A percentile compares a stretch with the other conserved stretches of the same genome.
Conservation (phyloP, 2,329 filamentous ascomycete genomes). For the Ceratocystis lukuohia region DNA sequence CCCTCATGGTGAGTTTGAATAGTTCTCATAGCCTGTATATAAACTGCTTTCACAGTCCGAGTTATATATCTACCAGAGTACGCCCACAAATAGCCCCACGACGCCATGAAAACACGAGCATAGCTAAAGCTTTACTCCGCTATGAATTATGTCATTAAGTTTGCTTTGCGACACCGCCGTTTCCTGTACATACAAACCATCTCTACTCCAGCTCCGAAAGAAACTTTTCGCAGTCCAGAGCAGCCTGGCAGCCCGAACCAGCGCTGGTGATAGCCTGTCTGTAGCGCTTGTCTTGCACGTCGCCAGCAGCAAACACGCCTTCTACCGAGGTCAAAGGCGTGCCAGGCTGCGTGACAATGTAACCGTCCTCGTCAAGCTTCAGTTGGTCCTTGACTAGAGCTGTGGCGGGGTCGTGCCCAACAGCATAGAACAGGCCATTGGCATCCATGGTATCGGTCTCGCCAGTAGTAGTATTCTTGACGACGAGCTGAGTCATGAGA, state of each 20-base stretch:
- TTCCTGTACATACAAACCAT: neutral
- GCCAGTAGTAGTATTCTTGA: slow-evolving; percentile 67
- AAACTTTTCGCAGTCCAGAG: slow-evolving; percentile 90
- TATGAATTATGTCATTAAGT: slow-evolving; percentile 6
- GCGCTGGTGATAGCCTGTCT: slow-evolving; percentile 96
- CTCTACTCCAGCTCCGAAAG: slow-evolving; percentile 58
- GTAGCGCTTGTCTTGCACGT: slow-evolving; percentile 98
- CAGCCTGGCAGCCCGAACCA: slow-evolving; percentile 88
- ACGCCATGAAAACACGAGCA: neutral
- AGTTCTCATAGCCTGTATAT: neutral
- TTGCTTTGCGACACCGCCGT: neutral
- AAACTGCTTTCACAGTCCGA: neutral
- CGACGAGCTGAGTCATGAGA: slow-evolving; percentile 74
- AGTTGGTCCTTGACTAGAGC: slow-evolving; percentile 81
- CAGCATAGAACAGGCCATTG: slow-evolving; percentile 91
- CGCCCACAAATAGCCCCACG: neutral
- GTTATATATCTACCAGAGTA: neutral
- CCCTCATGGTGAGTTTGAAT: too few species aligned
- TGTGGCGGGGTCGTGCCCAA: slow-evolving; percentile 92
- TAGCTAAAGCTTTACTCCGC: slow-evolving; percentile 11
- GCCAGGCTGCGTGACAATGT: slow-evolving; percentile 78
- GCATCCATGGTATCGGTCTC: slow-evolving; percentile 73
- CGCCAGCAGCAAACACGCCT: slow-evolving; percentile 90
- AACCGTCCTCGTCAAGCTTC: slow-evolving; percentile 77
- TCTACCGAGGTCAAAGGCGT: slow-evolving; percentile 76